Evolutionary conservation across 306 rosid genomes (phyloP), one percentile per base, ranked within the genome.

Genomic region (Malus sieversii): DNA sequence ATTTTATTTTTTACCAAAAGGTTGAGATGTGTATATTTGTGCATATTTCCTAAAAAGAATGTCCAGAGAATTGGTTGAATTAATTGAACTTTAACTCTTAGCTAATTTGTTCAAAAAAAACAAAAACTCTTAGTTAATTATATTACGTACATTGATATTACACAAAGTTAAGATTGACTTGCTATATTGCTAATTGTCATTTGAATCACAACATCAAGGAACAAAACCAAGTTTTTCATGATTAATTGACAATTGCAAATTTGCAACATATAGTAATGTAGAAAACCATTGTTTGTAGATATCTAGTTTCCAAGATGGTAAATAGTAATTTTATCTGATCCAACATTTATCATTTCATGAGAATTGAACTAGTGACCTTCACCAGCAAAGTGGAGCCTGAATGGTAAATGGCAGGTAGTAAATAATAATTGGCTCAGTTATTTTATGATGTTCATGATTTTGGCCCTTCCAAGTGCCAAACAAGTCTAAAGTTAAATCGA

Each of bases 381-480:
- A 52, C 22, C 3, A 57, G 6, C 10, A 7, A 20, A 42, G 45
- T 9, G 45, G 45, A 42, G 45, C 45, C 12, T 42, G 45, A 42
- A 67, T 22, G 71, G 53, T 40, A 3, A 27, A n/a, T 67, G 7
- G n/a, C 3, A 7, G 5, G 10, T 69, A n/a, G 38, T 20, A 29
- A 3, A 45, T 32, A 75, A 75, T 52, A 10, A 53, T 14, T 72
- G 77, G 27, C 3, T 59, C 57, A 59, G 42, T 73, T 22, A 73
- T 73, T 59, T 32, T 23, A 9, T 58, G 11, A 22, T 42, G 62
- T 9, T 38, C 66, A 14, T 73, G 64, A 16, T 23, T 73, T 73
- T 73, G 12, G 10, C 57, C 51, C 80, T 75, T 68, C 74, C 69
- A 68, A 75, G 83, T 77, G 59, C 53, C 79, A 72, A 73, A 73